phyloP scores from a whole-genome alignment of 2,329 filamentous ascomycete species.

The Botrytis hyacinthi region DNA sequence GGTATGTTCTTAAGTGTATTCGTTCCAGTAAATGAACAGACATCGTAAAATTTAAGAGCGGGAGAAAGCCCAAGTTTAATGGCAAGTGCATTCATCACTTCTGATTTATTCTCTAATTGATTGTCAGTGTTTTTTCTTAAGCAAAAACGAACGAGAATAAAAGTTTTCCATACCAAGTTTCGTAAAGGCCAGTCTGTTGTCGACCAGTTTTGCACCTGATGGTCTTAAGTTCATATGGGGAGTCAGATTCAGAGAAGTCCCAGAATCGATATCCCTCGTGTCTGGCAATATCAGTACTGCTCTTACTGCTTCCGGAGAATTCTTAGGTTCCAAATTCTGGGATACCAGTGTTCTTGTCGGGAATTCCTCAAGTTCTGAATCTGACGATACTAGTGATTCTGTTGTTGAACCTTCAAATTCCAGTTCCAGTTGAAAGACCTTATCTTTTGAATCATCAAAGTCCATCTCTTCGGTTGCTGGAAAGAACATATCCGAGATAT shows the following conservation, averaged over 20 bases:
- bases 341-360: not conserved
- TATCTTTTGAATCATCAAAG: not conserved
- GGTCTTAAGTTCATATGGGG: too few species aligned
- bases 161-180: not conserved
- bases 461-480: not conserved
- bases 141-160: not conserved
- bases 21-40: slow-evolving; percentile 85
- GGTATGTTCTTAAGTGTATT: slow-evolving; percentile 84
- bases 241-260: not conserved
- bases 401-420: not conserved
- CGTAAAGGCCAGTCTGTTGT: not conserved
- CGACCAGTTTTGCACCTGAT: not conserved
- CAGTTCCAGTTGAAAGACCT: too few species aligned
- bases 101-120: slow-evolving; percentile 60
- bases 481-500: not conserved
- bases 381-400: not conserved
- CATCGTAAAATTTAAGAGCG: slow-evolving; percentile 80
- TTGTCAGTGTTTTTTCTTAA: not conserved
- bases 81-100: slow-evolving; percentile 80
- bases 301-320: not conserved
- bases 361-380: not conserved
- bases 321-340: not conserved
- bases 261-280: not conserved
- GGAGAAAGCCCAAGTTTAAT: slow-evolving; percentile 79
- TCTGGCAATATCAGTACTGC: not conserved